These are phyloP conservation scores for Dryadomyces sulphureus DNA, from an alignment of 2,329 filamentous ascomycete genomes.

Conservation along the genomic window DNA sequence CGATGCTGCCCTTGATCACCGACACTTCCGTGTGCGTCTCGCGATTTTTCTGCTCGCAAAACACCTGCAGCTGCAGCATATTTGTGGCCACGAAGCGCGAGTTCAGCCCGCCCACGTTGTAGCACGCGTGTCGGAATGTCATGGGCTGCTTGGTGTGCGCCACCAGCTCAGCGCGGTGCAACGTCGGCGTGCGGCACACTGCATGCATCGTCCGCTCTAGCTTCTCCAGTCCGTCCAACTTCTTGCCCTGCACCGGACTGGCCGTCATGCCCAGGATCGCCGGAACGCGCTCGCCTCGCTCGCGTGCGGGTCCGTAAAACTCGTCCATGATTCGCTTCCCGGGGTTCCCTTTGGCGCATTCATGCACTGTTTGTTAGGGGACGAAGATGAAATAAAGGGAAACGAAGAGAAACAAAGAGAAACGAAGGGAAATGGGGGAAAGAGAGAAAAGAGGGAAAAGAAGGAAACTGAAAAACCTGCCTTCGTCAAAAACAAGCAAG, in stretches of 20 bases:
- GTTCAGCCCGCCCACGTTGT: constrained; percentile 16
- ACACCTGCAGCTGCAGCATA: constrained; percentile 26
- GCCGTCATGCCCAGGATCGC: constrained; percentile 67
- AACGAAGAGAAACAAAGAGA: no score
- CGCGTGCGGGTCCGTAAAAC: constrained; percentile 45
- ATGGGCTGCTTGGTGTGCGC: constrained; percentile 51
- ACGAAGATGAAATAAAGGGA: no score
- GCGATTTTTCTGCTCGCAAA: background rate
- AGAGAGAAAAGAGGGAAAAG: background rate
- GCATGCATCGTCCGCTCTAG: constrained; percentile 61
- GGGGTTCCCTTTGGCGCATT: constrained; percentile 50
- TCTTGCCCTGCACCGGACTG: constrained; percentile 54
- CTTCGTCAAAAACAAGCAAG: constrained; percentile 73
- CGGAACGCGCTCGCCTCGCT: constrained; percentile 30
- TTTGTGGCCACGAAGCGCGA: constrained; percentile 5
- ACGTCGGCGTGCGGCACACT: constrained; percentile 51
- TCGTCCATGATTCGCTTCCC: constrained; percentile 58
- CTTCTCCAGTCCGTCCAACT: constrained; percentile 35
- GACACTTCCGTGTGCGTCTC: background rate
- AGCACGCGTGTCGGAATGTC: constrained; percentile 25
- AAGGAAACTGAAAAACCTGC: constrained; percentile 23
- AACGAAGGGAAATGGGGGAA: background rate
- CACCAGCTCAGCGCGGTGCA: constrained; percentile 56
- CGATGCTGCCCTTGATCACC: background rate
- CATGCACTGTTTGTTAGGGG: constrained; percentile 44